phyloP scores from a whole-genome alignment of 345 rosid genomes.

The Populus deltoides region DNA sequence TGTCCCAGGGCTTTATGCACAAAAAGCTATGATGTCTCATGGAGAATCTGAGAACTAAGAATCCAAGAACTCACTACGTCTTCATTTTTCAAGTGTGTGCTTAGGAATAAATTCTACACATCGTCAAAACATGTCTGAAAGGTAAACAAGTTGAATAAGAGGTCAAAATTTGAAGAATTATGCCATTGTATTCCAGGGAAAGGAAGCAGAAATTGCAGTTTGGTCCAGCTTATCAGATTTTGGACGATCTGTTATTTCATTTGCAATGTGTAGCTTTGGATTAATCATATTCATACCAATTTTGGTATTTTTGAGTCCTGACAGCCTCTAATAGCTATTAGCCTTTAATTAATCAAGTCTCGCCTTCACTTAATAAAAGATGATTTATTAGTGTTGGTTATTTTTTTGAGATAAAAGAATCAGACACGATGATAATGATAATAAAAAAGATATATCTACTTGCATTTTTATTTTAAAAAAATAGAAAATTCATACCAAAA shows the following conservation, averaged over 20 bases:
- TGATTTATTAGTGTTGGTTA: too few relatives aligned
- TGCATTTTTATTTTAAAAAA: too few relatives aligned
- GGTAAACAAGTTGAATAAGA: not conserved
- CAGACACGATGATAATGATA: too few relatives aligned
- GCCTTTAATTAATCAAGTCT: too few relatives aligned
- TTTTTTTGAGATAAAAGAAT: too few relatives aligned
- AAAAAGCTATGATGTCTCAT: conserved; percentile 19
- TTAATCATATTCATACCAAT: too few relatives aligned
- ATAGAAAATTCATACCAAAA: too few relatives aligned
- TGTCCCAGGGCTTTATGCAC: conserved; percentile 24
- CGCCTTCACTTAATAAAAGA: too few relatives aligned
- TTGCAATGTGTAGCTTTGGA: too few relatives aligned
- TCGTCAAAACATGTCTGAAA: not conserved
- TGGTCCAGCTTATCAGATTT: not conserved
- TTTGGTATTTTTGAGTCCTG: too few relatives aligned
- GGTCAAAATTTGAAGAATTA: not conserved
- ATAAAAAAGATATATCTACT: too few relatives aligned
- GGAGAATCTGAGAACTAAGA: conserved; percentile 14
- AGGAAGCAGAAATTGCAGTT: not conserved
- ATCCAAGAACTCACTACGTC: not conserved
- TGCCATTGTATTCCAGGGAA: not conserved
- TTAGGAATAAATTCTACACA: not conserved
- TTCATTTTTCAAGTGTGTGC: not conserved
- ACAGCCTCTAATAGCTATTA: too few relatives aligned
- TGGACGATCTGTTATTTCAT: not conserved